These are phyloP conservation scores for Huntiella bhutanensis DNA, from an alignment of 2,329 filamentous ascomycete species.

Conservation along the genomic window DNA sequence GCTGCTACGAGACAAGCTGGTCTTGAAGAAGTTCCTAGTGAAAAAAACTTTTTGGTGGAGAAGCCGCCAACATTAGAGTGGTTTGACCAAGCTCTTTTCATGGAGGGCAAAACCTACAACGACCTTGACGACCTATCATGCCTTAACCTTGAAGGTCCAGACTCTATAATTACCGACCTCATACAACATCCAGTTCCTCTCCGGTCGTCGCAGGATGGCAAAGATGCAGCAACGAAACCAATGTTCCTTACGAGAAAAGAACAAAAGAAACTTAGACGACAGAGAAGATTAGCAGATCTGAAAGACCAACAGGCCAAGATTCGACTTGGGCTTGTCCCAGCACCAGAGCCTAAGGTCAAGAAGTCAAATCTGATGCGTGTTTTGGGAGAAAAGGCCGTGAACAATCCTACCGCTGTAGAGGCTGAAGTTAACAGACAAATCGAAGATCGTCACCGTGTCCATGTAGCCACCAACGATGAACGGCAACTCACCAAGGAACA, in stretches of 20 bases:
- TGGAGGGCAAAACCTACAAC: conserved; percentile 58
- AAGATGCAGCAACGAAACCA: conserved; percentile 59
- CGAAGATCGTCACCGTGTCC: conserved; percentile 61
- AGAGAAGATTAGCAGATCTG: conserved; percentile 76
- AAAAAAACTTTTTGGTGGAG: conserved; percentile 76
- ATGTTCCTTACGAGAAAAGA: conserved; percentile 87
- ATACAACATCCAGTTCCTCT: conserved; percentile 85
- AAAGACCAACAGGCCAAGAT: conserved; percentile 97
- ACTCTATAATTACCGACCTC: conserved; percentile 76
- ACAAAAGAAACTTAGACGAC: conserved; percentile 74
- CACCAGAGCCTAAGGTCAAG: conserved; percentile 89
- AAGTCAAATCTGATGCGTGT: conserved; percentile 97
- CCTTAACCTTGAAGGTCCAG: conserved; percentile 56
- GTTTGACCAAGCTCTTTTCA: conserved; percentile 80
- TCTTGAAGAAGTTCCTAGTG: conserved; percentile 71
- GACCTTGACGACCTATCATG: conserved; percentile 43
- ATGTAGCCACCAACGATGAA: conserved; percentile 61
- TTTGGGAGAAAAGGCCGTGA: conserved; percentile 66
- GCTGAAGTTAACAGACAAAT: conserved; percentile 87
- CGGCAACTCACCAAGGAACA: conserved; percentile 81
- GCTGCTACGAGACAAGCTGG: conserved; percentile 75
- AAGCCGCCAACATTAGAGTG: conserved; percentile 79
- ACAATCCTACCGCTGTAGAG: conserved; percentile 93
- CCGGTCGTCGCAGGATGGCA: conserved; percentile 78
- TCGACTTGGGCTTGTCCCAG: conserved; percentile 69